A percentile compares a stretch with the other conserved stretches of the same genome.
These are phyloP conservation scores for Colletotrichum truncatum DNA, from an alignment of 2,329 filamentous ascomycete genomes.

Conservation along the genomic window DNA sequence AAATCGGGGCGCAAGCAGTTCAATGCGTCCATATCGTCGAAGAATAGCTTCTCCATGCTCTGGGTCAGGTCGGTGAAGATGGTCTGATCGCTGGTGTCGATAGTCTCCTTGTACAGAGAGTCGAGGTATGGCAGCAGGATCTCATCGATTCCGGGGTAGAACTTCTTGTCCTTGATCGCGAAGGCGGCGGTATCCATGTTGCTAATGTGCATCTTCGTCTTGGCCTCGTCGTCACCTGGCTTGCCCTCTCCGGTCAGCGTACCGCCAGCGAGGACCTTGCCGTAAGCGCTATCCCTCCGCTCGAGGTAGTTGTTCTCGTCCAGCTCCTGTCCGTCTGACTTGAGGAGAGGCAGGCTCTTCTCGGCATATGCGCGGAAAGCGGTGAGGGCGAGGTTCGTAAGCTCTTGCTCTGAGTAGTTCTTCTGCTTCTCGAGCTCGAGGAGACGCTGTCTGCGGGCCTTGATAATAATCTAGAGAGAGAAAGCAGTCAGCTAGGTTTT, in stretches of 20 bases:
- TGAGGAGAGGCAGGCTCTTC: conserved; percentile 62
- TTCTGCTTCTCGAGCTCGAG: conserved; percentile 84
- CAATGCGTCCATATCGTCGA: conserved; percentile 84
- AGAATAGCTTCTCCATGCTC: conserved; percentile 88
- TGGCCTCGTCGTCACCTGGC: conserved; percentile 82
- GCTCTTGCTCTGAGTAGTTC: conserved; percentile 55
- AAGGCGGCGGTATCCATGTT: conserved; percentile 62
- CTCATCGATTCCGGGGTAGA: conserved; percentile 67
- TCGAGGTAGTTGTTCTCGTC: conserved; percentile 59
- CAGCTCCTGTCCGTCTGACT: conserved; percentile 52
- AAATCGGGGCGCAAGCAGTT: conserved; percentile 87
- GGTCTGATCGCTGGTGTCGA: conserved; percentile 69
- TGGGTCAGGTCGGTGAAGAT: conserved; percentile 90
- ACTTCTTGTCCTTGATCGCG: conserved; percentile 56
- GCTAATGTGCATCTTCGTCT: conserved; percentile 89
- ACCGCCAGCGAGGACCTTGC: conserved; percentile 62
- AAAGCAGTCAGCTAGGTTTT: background rate
- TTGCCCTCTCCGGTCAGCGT: conserved; percentile 65
- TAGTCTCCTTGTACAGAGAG: conserved; percentile 68
- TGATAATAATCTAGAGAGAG: conserved; percentile 61
- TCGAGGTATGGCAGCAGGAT: conserved; percentile 88
- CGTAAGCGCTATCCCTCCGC: conserved; percentile 62
- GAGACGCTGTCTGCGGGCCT: conserved; percentile 79
- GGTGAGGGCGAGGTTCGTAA: conserved; percentile 55
- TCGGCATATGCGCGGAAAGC: conserved; percentile 67